Conservation (phyloP, 306 rosid species). For the Prunus padus region DNA sequence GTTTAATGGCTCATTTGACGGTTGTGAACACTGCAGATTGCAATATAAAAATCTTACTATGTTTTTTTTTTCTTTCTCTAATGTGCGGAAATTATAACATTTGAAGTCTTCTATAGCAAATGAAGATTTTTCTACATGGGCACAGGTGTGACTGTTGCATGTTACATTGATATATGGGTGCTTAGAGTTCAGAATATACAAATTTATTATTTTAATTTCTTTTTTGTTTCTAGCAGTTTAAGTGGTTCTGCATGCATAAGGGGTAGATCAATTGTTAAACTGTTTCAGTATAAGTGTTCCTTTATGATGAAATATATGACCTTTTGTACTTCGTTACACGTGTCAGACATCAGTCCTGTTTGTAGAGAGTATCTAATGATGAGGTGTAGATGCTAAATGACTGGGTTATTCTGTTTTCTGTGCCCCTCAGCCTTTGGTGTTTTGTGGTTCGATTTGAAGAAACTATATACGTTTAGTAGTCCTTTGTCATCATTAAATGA, state of each 20-base stretch:
- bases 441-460: background rate
- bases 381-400: background rate
- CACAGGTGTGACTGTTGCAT: background rate
- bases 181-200: background rate
- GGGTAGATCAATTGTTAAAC: background rate
- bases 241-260: background rate
- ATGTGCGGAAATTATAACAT: background rate
- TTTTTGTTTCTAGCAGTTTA: background rate
- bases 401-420: background rate
- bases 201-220: background rate
- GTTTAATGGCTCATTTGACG: background rate
- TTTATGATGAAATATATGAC: background rate
- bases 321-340: background rate
- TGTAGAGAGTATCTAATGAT: background rate
- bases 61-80: background rate
- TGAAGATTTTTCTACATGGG: background rate
- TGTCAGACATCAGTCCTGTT: background rate
- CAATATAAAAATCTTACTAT: background rate
- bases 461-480: background rate
- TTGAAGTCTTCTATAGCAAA: background rate
- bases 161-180: constrained; percentile 1
- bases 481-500: constrained; percentile 7
- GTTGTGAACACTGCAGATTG: background rate
- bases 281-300: background rate
- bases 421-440: background rate